These are phyloP conservation scores for Lentinus polychrous DNA, from an alignment of 1,284 basidiomycete species.

Conservation along the genomic window DNA sequence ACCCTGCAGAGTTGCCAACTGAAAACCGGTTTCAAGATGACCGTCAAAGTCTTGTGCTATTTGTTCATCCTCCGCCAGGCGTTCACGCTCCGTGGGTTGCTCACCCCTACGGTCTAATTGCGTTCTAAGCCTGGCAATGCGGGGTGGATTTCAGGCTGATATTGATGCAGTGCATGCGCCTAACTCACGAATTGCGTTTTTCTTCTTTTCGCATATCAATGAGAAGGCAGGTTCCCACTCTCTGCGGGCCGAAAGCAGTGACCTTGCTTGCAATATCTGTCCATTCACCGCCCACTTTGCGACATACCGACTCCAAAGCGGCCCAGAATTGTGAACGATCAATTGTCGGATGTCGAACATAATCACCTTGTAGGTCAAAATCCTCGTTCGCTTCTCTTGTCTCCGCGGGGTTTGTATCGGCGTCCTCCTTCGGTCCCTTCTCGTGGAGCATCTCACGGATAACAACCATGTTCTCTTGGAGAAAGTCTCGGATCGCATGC, in stretches of 20 bases:
- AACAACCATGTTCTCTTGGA: conserved; percentile 65
- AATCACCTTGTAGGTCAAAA: conserved; percentile 49
- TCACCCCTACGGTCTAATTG: neutral
- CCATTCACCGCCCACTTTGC: conserved; percentile 80
- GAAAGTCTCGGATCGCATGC: conserved; percentile 56
- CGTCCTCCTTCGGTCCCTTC: conserved; percentile 26
- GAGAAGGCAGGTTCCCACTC: conserved; percentile 82
- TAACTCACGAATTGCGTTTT: conserved; percentile 47
- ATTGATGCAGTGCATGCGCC: conserved; percentile 3
- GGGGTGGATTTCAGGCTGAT: conserved; percentile 21
- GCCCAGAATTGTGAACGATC: conserved; percentile 80
- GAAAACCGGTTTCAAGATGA: conserved; percentile 90
- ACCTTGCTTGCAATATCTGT: conserved; percentile 62
- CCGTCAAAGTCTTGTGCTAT: conserved; percentile 61
- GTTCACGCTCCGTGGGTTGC: conserved; percentile 9
- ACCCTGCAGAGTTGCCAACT: conserved; percentile 89
- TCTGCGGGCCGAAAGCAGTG: conserved; percentile 90
- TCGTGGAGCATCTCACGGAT: conserved; percentile 51
- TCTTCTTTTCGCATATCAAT: conserved; percentile 46
- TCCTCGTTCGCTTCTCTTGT: conserved; percentile 27
- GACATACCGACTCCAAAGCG: conserved; percentile 58
- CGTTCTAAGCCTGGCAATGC: conserved; percentile 44
- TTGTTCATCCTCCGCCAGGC: conserved; percentile 19
- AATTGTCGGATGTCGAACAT: conserved; percentile 56
- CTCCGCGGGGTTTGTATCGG: conserved; percentile 31